Base-by-base conservation (phyloP, 352 stramenopile species). In the Pythium rhizo-oryzae region DNA sequence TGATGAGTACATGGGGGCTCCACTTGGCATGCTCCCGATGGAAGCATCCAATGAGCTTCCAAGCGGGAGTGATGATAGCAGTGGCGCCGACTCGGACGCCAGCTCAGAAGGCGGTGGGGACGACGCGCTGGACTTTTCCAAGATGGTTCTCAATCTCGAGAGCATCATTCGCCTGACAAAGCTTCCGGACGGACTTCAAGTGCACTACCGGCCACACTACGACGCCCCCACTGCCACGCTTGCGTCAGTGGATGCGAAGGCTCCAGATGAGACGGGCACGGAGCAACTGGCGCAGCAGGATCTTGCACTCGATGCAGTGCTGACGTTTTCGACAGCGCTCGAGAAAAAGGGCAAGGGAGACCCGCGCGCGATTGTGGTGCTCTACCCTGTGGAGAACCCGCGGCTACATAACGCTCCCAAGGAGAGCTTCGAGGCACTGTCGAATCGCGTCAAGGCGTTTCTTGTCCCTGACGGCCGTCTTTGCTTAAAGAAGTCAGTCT, bases 101-200 rank as follows among this genome's bases (percentile, higher is more conserved):
- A 78, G 67, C 44, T 85, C 71, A 8, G 80, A 88, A 28, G 78
- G 84, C 25, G 82, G 64, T 16, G 71, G 78, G 19, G 75, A 82
- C 6, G 68, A 72, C 23, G 18, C 55, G 18, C 47, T 70, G 1
- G 71, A 78, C 8, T 89, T 89, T 43, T 75, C 78, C 0, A 87
- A 90, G 55, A 75, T 93, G 43, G 70, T 81, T 18, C 69, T 95
- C 9, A 87, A 95, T 69, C 65, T 95, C 8, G 87, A 95, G 57
- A 93, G 85, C 53, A 95, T 95, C 65, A 92, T 95, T 53, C 84
- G 87, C 15, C 74, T 93, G 28, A 95, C 85, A 3, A 91, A 90
- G 39, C 72, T 95, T 0, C 87, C 87, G 5, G 78, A 92, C 33
- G 87, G 87, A 4, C 73, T 95, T 0, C 87, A 95, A 72, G 87